Evolutionary conservation across 2,329 filamentous ascomycete genomes (phyloP), one percentile per base, ranked within the genome.

Genomic region (Leptographium radiaticola): DNA sequence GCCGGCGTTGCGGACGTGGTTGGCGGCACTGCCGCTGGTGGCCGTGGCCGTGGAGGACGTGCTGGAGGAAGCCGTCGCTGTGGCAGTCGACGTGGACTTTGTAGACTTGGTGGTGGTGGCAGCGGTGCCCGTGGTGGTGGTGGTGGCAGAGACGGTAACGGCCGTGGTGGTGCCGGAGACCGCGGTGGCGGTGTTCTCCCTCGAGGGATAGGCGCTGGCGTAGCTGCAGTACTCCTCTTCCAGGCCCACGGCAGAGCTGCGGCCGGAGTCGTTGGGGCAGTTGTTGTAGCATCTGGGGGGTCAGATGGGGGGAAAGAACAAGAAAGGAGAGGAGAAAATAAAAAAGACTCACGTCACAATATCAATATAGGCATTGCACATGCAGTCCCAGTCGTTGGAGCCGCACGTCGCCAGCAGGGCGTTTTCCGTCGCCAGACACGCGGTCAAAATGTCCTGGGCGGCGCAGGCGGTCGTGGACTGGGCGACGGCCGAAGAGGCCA

Each of bases 191-290:
- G 63, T 49, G 13, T 60, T 54, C 53, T 60, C 52, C 50, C 59
- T 56, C 51, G 69, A 68, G 51, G 69, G 66, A 65, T 68, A 71
- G 62, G 71, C 66, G 55, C 66, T 70, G 56, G 71, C 73, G 59
- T 73, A 69, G 54, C 65, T 62, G 68, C 75, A 77, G 68, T 65
- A 71, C 61, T 69, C 66, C 56, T 63, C 62, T 57, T 72, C 67
- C 62, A 72, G 68, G 59, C 66, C 62, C 50, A 65, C 58, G 59
- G 66, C 67, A 20, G 62, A 53, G 52, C 59, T 53, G 57, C 61
- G 65, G 47, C 70, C 67, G 51, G 62, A 2, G 64, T 78, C 75
- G 60, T 72, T 67, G 62, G 75, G 75, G 69, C 75, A 78, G 71
- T 78, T 77, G 70, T 60, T 59, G 57, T 59, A 78, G 73, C 75